Conservation (phyloP, 2,329 filamentous ascomycete species). For the Pseudofabraea citricarpa region DNA sequence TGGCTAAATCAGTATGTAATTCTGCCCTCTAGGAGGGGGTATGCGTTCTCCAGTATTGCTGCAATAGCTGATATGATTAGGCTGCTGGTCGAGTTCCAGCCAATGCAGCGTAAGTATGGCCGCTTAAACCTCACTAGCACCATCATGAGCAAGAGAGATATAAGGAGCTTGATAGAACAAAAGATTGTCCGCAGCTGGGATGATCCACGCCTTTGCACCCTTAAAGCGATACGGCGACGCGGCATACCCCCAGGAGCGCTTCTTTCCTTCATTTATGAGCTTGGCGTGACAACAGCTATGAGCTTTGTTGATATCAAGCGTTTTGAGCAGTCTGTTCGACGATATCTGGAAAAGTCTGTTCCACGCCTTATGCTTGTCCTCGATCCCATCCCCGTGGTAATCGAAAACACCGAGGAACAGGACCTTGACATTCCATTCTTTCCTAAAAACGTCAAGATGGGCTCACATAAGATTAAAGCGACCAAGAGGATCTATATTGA, state of each 20-base stretch:
- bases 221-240: constrained; percentile 76
- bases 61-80: too few species aligned
- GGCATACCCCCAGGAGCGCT: constrained; percentile 87
- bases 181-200: constrained; percentile 84
- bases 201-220: constrained; percentile 83
- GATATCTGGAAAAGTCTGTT: constrained; percentile 82
- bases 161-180: constrained; percentile 72
- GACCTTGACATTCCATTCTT: constrained; percentile 74
- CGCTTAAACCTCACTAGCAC: constrained; percentile 78
- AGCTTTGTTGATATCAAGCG: constrained; percentile 74
- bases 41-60: too few species aligned
- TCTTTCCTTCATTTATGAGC: constrained; percentile 83
- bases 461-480: constrained; percentile 55
- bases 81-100: constrained; percentile 78
- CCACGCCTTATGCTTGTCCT: constrained; percentile 86
- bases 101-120: constrained; percentile 88
- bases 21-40: too few species aligned
- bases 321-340: constrained; percentile 79
- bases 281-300: constrained; percentile 80
- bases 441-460: constrained; percentile 69
- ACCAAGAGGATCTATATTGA: constrained; percentile 84
- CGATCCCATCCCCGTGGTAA: constrained; percentile 76
- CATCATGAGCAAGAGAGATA: constrained; percentile 80
- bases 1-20: constrained; percentile 78
- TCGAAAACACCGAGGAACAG: constrained; percentile 71